phyloP scores from a whole-genome alignment of 2,329 filamentous ascomycete genomes.

The Colletotrichum theobromicola region DNA sequence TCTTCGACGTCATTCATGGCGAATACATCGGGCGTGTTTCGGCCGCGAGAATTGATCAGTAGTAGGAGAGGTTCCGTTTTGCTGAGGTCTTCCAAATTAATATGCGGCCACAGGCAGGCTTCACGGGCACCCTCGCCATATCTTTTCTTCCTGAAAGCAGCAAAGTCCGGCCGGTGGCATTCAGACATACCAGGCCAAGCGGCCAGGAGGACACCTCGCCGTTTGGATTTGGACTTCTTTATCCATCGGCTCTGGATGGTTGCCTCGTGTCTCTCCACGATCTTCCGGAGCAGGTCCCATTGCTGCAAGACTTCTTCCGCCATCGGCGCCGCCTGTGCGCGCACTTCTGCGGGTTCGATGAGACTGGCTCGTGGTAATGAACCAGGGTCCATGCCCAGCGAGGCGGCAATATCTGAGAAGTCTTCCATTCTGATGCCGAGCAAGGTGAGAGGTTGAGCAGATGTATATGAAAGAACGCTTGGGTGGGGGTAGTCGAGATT shows the following conservation, averaged over 20 bases:
- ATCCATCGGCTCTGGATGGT: constrained; percentile 58
- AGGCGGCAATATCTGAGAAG: not conserved
- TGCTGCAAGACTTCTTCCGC: constrained; percentile 34
- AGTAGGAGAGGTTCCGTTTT: constrained; percentile 49
- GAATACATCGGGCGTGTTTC: constrained; percentile 51
- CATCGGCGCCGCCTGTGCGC: not conserved
- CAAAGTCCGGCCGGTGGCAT: constrained; percentile 57
- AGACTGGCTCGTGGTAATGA: not conserved
- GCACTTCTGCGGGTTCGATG: not conserved
- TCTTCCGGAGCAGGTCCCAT: constrained; percentile 40
- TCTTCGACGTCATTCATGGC: constrained; percentile 45
- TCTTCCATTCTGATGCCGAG: not conserved
- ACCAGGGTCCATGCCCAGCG: not conserved
- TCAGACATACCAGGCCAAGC: constrained; percentile 55
- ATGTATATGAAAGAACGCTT: not conserved
- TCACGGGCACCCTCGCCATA: constrained; percentile 23
- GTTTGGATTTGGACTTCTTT: constrained; percentile 55
- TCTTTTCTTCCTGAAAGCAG: constrained; percentile 25
- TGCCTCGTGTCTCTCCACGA: constrained; percentile 55
- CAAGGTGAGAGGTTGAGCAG: not conserved
- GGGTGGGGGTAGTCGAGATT: not conserved
- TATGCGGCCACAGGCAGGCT: constrained; percentile 54
- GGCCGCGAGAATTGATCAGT: constrained; percentile 57
- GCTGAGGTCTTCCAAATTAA: constrained; percentile 62
- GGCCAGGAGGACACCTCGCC: constrained; percentile 48